These are phyloP conservation scores for Fusarium verticillioides DNA, from an alignment of 2,329 filamentous ascomycete species.

Conservation along the genomic window DNA sequence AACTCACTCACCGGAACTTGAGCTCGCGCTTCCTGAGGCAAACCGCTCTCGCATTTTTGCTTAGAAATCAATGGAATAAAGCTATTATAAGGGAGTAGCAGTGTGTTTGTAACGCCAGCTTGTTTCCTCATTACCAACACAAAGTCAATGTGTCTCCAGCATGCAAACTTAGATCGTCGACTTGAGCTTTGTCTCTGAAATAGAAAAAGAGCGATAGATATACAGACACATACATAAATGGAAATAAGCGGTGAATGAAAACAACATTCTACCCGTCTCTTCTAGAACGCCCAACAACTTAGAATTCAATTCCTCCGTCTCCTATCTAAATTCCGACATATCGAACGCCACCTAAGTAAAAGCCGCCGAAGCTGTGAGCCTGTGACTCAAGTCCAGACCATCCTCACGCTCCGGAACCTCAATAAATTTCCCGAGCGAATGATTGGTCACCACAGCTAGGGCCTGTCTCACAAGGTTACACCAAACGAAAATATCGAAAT, in stretches of 20 bases:
- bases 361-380: not conserved
- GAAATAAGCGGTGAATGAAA: not conserved
- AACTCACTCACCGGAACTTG: not conserved
- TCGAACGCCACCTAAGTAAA: not conserved
- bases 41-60: too few relatives aligned
- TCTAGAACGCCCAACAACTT: not conserved
- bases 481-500: not conserved
- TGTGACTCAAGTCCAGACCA: not conserved
- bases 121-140: not conserved
- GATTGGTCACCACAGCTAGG: not conserved
- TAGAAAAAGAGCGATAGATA: not conserved
- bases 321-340: not conserved
- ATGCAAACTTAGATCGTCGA: not conserved
- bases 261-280: accelerated
- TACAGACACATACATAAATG: too few relatives aligned
- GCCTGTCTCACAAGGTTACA: not conserved
- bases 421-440: not conserved
- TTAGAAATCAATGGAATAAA: too few relatives aligned
- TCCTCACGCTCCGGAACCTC: not conserved
- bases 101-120: accelerated
- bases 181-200: not conserved
- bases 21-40: too few relatives aligned
- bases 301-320: too few relatives aligned
- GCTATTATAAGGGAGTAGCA: accelerated
- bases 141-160: not conserved